Base-by-base conservation (phyloP, 768 basidiomycete genomes). In the Calocybe indica region DNA sequence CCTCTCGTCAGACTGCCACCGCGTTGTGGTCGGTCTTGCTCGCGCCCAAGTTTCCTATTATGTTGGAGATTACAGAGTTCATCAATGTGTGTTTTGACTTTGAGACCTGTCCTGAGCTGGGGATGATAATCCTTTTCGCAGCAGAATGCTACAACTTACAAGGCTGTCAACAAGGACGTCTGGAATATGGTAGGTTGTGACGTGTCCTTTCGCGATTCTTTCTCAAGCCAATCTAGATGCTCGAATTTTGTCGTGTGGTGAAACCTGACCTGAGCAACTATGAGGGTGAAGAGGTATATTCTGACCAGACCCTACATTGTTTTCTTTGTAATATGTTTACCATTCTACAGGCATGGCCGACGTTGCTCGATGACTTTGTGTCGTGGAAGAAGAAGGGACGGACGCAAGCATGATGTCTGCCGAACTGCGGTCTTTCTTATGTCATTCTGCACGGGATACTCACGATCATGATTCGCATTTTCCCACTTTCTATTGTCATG, bases 1-100 rank as follows among this genome's bases (percentile, higher is more conserved):
- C 42, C 15, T 31, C 36, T 37, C 37, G 34, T 30, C 48, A 90
- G 83, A 87, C 82, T 22, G 82, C 88, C 6, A 66, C 71, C 12
- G 83, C 87, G 0, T 71, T 91, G 37, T 89, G 88, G 86, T 75
- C 79, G n/a, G 84, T 89, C 11, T 68, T 86, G 38, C 67, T 93
- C 3, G 68, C 62, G n/a, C 80, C 83, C 2, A 76, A 78, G 57
- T 88, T 81, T 59, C 76, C 83, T 1, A 63, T 90, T 31, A 78
- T 83, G 64, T 57, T 64, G n/a, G 80, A 85, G 37, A 68, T 92
- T 31, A 63, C 83, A 37, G 71, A 74, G 37, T 92, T 82, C 58
- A 80, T 92, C 48, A 68, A 59, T 40, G 90, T 88, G 52, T 6
- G 74, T 64, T 3, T 46, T 37, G 31, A 5, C 29, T 22, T 36